These are phyloP conservation scores for Ligustrum vulgare DNA, from an alignment of 257 asterid genomes.

Conservation along the genomic window DNA sequence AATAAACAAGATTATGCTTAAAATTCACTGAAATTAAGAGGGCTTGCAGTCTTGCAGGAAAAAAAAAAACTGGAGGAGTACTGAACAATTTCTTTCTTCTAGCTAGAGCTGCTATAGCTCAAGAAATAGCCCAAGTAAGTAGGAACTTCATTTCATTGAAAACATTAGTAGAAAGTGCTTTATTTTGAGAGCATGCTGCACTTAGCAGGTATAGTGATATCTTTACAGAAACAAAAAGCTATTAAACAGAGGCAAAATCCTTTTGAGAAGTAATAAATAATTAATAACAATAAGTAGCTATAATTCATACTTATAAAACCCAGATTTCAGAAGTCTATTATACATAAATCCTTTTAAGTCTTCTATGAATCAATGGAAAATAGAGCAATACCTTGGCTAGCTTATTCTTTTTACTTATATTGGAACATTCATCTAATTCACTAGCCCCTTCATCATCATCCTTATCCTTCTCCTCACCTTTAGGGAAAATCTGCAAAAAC, in stretches of 20 bases:
- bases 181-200: conserved; percentile 25
- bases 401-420: too few species aligned
- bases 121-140: conserved; percentile 6
- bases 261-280: too few species aligned
- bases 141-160: conserved; percentile 6
- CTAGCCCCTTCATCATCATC: too few species aligned
- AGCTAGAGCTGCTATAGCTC: not conserved
- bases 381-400: too few species aligned
- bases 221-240: conserved; percentile 24
- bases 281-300: too few species aligned
- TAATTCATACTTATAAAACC: too few species aligned
- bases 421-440: too few species aligned
- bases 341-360: too few species aligned
- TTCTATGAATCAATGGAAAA: too few species aligned
- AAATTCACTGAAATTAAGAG: not conserved
- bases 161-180: conserved; percentile 3
- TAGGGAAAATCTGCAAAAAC: too few species aligned
- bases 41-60: not conserved
- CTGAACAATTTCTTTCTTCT: not conserved
- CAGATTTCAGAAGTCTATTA: too few species aligned
- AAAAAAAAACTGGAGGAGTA: not conserved
- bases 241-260: conserved; percentile 15
- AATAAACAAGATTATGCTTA: not conserved
- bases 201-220: conserved; percentile 16
- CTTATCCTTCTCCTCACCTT: too few species aligned